Evolutionary conservation across 1,284 basidiomycete genomes (phyloP).

Genomic region (Sanghuangporus baumii): DNA sequence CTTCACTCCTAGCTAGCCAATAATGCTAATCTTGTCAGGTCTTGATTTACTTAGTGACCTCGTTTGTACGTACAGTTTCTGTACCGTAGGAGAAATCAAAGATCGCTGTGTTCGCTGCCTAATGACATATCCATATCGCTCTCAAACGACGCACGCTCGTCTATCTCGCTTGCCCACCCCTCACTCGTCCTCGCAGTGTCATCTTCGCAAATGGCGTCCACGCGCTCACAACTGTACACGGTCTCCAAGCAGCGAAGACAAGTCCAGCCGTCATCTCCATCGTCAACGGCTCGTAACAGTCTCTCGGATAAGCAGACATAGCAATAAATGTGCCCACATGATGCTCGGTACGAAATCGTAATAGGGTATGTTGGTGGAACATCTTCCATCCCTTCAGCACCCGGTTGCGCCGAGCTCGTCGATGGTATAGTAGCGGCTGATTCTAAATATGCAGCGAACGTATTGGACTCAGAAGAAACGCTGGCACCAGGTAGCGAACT

Average conservation of each 20-base stretch:
- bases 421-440: conserved; percentile 1
- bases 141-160: conserved; percentile 15
- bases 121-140: conserved; percentile 11
- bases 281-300: conserved; percentile 67
- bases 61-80: neutral
- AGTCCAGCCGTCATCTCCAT: conserved; percentile 64
- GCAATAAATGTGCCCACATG: conserved; percentile 81
- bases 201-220: conserved; percentile 23
- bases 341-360: conserved; percentile 66
- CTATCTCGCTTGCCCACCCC: conserved; percentile 13
- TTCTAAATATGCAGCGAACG: conserved; percentile 23
- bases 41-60: neutral
- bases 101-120: neutral
- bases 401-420: conserved; percentile 3
- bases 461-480: conserved; percentile 38
- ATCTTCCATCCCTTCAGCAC: conserved; percentile 23
- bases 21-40: neutral
- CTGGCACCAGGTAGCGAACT: conserved; percentile 44
- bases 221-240: conserved; percentile 51
- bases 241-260: conserved; percentile 71
- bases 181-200: conserved; percentile 13
- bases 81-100: neutral
- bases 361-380: conserved; percentile 57
- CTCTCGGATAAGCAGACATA: conserved; percentile 83
- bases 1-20: neutral